Conservation (phyloP, 257 asterid genomes). For the Nicotiana tomentosiformis region DNA sequence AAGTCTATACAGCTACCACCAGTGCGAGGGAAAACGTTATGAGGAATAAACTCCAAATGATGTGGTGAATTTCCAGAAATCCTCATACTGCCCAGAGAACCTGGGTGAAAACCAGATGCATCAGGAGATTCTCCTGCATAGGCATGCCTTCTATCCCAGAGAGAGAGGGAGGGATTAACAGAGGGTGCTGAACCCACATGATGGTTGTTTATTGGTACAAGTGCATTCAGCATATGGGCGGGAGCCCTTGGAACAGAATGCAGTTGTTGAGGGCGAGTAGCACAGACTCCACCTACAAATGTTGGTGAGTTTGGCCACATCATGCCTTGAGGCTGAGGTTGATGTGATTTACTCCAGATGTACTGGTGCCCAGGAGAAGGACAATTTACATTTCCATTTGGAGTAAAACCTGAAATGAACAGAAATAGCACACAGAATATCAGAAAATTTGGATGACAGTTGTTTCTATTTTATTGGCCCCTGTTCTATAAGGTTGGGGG, state of each 20-base stretch:
- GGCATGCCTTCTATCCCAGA: conserved; percentile 78
- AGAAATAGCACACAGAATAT: conserved; percentile 14
- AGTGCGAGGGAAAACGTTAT: conserved; percentile 52
- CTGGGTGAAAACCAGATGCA: conserved; percentile 78
- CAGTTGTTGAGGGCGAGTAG: conserved; percentile 65
- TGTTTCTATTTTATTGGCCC: neutral
- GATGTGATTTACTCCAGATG: conserved; percentile 75
- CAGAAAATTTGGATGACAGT: conserved; percentile 7
- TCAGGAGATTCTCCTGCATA: conserved; percentile 86
- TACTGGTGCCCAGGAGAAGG: conserved; percentile 83
- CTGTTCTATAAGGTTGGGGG: neutral
- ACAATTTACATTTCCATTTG: conserved; percentile 77
- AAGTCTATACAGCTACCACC: conserved; percentile 73
- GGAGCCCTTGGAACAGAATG: conserved; percentile 76
- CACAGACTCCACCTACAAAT: conserved; percentile 56
- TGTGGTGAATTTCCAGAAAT: conserved; percentile 79
- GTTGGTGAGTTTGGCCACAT: conserved; percentile 83
- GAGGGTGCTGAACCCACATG: conserved; percentile 98
- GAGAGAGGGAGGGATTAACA: conserved; percentile 63
- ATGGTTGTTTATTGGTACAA: conserved; percentile 60
- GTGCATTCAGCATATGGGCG: conserved; percentile 54
- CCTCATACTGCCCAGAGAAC: conserved; percentile 84
- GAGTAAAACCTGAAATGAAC: conserved; percentile 55
- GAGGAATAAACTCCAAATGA: conserved; percentile 71
- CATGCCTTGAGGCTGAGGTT: conserved; percentile 62